Evolutionary conservation across 2,329 filamentous ascomycete genomes (phyloP).

Genomic region (Sporothrix mexicana): DNA sequence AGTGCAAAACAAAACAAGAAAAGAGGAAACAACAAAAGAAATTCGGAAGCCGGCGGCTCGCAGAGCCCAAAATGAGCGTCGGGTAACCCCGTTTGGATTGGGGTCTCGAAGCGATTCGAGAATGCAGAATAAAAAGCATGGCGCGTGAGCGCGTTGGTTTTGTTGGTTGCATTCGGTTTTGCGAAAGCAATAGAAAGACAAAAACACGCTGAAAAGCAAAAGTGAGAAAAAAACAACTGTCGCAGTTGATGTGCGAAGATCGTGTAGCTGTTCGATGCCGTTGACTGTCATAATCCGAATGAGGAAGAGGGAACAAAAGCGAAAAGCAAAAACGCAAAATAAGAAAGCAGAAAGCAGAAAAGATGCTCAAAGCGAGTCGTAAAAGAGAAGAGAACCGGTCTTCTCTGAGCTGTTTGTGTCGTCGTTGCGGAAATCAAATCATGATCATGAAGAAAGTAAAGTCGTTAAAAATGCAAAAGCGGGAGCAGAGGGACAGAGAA

Average conservation of each 20-base stretch:
- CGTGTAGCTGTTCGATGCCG: slow-evolving; percentile 32
- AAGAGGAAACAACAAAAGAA: slow-evolving; percentile 28
- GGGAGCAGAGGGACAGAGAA: neutral
- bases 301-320: neutral
- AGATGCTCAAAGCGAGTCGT: neutral
- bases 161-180: slow-evolving; percentile 17
- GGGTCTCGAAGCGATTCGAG: neutral
- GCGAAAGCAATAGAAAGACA: neutral
- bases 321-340: neutral
- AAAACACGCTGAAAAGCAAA: slow-evolving; percentile 1
- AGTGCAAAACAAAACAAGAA: slow-evolving; percentile 10
- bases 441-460: slow-evolving; percentile 39
- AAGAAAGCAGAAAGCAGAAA: neutral
- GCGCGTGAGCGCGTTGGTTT: slow-evolving; percentile 30
- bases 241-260: slow-evolving; percentile 25
- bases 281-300: slow-evolving; percentile 32
- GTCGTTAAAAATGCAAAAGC: slow-evolving; percentile 32
- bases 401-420: slow-evolving; percentile 26
- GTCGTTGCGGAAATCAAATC: slow-evolving; percentile 22
- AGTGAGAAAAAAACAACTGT: slow-evolving; percentile 17
- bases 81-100: slow-evolving; percentile 13
- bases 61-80: slow-evolving; percentile 23
- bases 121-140: slow-evolving; percentile 17
- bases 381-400: slow-evolving; percentile 14
- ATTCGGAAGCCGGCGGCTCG: slow-evolving; percentile 15